These are phyloP conservation scores for Mortierella sp. DNA, from an alignment of 371 early-diverging fungal genomes.

Conservation along the genomic window DNA sequence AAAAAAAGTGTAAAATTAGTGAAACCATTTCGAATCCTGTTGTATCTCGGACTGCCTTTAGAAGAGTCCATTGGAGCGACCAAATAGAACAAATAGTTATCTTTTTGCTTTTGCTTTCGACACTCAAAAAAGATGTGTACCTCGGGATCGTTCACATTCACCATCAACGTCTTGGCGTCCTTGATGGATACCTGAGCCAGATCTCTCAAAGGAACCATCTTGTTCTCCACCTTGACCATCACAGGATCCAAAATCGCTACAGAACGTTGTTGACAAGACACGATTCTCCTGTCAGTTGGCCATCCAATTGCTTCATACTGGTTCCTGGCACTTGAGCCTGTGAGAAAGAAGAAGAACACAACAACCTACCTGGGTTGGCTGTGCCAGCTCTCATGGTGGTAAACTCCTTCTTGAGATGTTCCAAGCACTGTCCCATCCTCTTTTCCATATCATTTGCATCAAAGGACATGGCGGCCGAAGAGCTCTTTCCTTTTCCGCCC, in stretches of 20 bases:
- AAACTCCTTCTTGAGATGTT: slow-evolving; percentile 71
- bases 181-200: slow-evolving; percentile 87
- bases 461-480: slow-evolving; percentile 33
- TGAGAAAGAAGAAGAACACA: background rate
- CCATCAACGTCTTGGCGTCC: slow-evolving; percentile 88
- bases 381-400: slow-evolving; percentile 75
- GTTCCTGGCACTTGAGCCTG: background rate
- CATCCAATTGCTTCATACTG: background rate
- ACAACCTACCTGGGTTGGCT: slow-evolving; percentile 75
- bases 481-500: slow-evolving; percentile 38
- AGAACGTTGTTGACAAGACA: background rate
- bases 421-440: slow-evolving; percentile 45
- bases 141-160: slow-evolving; percentile 81
- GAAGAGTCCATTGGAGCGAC: background rate
- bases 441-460: slow-evolving; percentile 53
- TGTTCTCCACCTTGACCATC: slow-evolving; percentile 68
- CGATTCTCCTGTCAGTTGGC: background rate
- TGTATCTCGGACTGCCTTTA: background rate
- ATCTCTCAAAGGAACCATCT: slow-evolving; percentile 68
- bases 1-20: background rate
- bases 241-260: slow-evolving; percentile 82
- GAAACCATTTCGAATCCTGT: background rate
- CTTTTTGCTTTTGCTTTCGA: too few species aligned
- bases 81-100: background rate
- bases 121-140: slow-evolving; percentile 50